Conservation (phyloP, 768 basidiomycete genomes). For the Amanita molliuscula region DNA sequence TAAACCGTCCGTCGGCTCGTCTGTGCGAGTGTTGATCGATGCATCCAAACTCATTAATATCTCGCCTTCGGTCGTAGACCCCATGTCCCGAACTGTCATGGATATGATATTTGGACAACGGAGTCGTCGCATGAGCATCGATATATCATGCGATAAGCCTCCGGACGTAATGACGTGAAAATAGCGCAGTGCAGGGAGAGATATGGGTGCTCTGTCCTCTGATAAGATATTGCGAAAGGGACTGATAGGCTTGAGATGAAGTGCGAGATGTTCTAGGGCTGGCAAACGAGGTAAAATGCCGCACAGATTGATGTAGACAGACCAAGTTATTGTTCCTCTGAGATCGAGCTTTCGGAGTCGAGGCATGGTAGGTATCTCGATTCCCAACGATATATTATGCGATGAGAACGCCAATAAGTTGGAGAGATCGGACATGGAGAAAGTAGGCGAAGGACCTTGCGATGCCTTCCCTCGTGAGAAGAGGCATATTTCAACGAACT, state of each 20-base stretch:
- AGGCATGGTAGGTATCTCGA: constrained; percentile 12
- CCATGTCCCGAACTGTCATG: constrained; percentile 15
- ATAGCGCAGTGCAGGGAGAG: constrained; percentile 16
- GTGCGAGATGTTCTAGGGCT: constrained; percentile 12
- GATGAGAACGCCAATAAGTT: constrained; percentile 16
- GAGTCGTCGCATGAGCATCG: constrained; percentile 15
- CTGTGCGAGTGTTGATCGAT: not conserved
- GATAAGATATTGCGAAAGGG: constrained; percentile 10
- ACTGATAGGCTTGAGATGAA: constrained; percentile 19
- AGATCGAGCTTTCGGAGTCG: constrained; percentile 18
- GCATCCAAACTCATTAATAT: constrained; percentile 15
- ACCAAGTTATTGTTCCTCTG: constrained; percentile 21
- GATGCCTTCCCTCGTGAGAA: constrained; percentile 14
- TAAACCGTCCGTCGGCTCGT: not conserved
- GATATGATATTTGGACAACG: constrained; percentile 16
- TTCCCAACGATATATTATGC: constrained; percentile 18
- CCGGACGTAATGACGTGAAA: constrained; percentile 20
- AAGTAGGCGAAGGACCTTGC: constrained; percentile 9
- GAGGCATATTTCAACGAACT: constrained; percentile 15
- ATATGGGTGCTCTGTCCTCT: constrained; percentile 11
- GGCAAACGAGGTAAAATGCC: constrained; percentile 16
- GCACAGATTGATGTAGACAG: constrained; percentile 12
- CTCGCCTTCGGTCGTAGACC: constrained; percentile 4
- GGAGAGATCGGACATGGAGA: constrained; percentile 14
- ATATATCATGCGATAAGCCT: constrained; percentile 18